Percentiles rank a stretch among this genome's conserved stretches.
These are phyloP conservation scores for Nemania serpens DNA, from an alignment of 2,329 filamentous ascomycete species.

Conservation along the genomic window DNA sequence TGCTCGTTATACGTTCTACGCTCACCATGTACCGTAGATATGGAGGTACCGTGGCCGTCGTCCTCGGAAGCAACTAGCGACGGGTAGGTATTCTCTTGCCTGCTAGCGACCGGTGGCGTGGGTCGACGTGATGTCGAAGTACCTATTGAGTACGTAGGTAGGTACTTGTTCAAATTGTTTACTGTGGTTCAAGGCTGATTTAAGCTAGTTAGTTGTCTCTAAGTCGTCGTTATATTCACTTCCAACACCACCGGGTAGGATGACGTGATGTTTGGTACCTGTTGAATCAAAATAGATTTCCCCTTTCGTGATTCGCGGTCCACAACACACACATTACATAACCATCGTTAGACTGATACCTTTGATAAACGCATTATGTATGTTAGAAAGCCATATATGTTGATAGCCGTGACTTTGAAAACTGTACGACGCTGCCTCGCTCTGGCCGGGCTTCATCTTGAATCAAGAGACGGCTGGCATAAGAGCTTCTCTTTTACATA, in stretches of 20 bases:
- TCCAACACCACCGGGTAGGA: background rate
- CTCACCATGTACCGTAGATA: conserved; percentile 1
- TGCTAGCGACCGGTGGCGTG: conserved; percentile 31
- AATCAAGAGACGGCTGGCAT: no score
- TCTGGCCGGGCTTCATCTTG: no score
- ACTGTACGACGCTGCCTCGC: no score
- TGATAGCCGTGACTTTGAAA: background rate
- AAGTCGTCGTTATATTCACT: no score
- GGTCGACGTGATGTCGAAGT: conserved; percentile 12
- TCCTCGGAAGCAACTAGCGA: conserved; percentile 19
- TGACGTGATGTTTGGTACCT: background rate
- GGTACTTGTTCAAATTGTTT: no score
- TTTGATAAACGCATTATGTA: background rate
- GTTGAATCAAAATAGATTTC: conserved; percentile 31
- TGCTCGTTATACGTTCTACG: background rate
- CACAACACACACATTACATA: background rate
- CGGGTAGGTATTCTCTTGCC: conserved; percentile 33
- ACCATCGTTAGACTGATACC: background rate
- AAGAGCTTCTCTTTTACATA: no score
- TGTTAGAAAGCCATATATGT: background rate
- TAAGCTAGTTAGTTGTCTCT: no score
- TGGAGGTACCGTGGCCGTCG: background rate
- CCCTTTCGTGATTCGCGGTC: conserved; percentile 26
- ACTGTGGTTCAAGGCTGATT: no score
- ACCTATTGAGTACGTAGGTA: no score